These are phyloP conservation scores for Fusarium udum DNA, from an alignment of 2,329 filamentous ascomycete genomes.

Conservation along the genomic window DNA sequence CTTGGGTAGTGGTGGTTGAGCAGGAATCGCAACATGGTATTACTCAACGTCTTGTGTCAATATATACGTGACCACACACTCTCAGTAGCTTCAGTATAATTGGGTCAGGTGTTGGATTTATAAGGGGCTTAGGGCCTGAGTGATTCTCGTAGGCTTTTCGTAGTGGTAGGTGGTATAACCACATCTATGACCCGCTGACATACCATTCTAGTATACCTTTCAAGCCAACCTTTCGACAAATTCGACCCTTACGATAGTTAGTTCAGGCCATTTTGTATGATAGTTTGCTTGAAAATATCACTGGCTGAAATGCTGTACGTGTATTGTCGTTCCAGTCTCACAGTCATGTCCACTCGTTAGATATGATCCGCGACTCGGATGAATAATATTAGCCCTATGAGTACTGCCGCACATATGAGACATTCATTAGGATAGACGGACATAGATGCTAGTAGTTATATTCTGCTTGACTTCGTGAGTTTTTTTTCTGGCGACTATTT, in stretches of 20 bases:
- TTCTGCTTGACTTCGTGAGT: neutral
- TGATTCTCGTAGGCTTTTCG: neutral
- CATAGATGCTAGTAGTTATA: neutral
- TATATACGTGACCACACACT: no score
- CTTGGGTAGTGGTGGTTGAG: neutral
- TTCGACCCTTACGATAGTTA: neutral
- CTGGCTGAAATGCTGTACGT: neutral
- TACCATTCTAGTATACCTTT: neutral
- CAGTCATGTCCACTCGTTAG: neutral
- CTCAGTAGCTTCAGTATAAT: neutral
- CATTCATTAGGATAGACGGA: neutral
- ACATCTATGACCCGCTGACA: neutral
- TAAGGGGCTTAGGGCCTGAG: neutral
- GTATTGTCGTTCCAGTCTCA: neutral
- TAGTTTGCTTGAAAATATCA: neutral
- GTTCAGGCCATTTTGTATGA: neutral
- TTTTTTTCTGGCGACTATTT: neutral
- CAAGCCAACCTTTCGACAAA: neutral
- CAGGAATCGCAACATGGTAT: neutral
- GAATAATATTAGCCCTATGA: neutral
- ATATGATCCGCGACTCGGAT: neutral
- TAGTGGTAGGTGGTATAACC: neutral
- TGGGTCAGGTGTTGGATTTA: neutral
- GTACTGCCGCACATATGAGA: neutral
- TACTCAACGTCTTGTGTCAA: neutral